Evolutionary conservation across 805 yeast species (phyloP), one percentile per base, ranked within the genome.

Genomic region (Nakazawaea siamensis): DNA sequence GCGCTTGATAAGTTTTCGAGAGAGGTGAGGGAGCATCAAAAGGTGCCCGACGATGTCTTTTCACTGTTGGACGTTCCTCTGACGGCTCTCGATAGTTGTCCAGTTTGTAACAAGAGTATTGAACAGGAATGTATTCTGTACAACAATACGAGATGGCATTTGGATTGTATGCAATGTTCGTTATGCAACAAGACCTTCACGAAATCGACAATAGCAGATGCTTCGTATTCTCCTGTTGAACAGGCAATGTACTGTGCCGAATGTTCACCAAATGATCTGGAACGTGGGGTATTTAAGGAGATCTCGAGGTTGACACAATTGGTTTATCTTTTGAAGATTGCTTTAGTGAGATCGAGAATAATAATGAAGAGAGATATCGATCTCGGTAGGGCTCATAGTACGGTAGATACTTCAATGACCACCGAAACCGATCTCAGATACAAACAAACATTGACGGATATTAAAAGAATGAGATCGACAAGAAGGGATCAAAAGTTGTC

Each of bases 111-210:
- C 2, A 74, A 76, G 51, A 76, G 87, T 44, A 83, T 90, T 26
- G 97, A 92, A 55, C 92, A 80, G 45, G 69, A 70, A n/a, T 90
- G 97, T 57, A 60, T 77, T 12, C 68, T 66, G 29, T 71, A 66
- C 44, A 63, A 63, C 15, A 76, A 75, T 24, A 60, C 63, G 33
- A 70, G 96, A 46, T 90, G 96, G 97, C 98, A 92, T 53, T 39
- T 65, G 11, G 60, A 68, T 19, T 92, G 98, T 57, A 68, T 90
- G 28, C 48, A 54, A 8, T 90, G 97, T 49, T 55, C 71, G 0
- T 50, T 51, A 7, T 88, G 97, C 52, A 49, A 55, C 11, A 65
- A 67, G 27, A 36, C 42, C 1, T 58, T 76, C 5, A 51, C 53
- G 4, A 43, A 52, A 0, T 52, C 52, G 19, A 64, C 69, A n/a